Conservation (phyloP, 2,329 filamentous ascomycete species). For the Pseudocercospora pini-densiflorae region DNA sequence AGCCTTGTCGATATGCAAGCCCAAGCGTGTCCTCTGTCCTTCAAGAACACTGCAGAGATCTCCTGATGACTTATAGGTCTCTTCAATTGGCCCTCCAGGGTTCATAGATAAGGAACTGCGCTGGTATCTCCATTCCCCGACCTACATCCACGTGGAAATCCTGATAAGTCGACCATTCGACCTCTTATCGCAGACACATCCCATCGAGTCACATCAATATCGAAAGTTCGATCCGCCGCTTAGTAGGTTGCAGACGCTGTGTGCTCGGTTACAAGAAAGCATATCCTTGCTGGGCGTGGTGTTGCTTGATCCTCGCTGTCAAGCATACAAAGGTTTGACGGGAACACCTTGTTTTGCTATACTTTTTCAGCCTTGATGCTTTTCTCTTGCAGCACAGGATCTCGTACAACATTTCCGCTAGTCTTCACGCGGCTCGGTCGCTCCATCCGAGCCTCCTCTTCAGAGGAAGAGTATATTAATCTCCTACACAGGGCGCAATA, state of each 20-base stretch:
- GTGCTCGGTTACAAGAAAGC: not conserved
- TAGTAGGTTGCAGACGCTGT: constrained; percentile 1
- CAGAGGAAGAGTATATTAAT: no score
- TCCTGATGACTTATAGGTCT: constrained; percentile 7
- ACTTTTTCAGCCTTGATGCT: not conserved
- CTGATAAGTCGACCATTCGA: not conserved
- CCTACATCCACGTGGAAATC: constrained; percentile 9
- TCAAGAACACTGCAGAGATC: constrained; percentile 2
- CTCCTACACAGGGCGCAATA: not conserved
- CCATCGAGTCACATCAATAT: constrained; percentile 1
- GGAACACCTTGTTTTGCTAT: not conserved
- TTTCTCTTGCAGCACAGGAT: not conserved
- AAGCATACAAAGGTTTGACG: constrained; percentile 3
- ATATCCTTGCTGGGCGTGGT: constrained; percentile 5
- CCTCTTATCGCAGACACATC: constrained; percentile 12
- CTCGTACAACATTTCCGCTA: no score
- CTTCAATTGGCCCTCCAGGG: constrained; percentile 1
- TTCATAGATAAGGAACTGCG: constrained; percentile 5
- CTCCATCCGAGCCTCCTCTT: no score
- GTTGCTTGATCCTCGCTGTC: not conserved
- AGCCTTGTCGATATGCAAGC: constrained; percentile 11
- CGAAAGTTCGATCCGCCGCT: not conserved
- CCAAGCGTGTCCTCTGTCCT: not conserved
- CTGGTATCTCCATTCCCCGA: not conserved
- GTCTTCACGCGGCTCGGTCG: no score